phyloP scores from a whole-genome alignment of 2,329 filamentous ascomycete genomes.

The Aspergillus sp. region DNA sequence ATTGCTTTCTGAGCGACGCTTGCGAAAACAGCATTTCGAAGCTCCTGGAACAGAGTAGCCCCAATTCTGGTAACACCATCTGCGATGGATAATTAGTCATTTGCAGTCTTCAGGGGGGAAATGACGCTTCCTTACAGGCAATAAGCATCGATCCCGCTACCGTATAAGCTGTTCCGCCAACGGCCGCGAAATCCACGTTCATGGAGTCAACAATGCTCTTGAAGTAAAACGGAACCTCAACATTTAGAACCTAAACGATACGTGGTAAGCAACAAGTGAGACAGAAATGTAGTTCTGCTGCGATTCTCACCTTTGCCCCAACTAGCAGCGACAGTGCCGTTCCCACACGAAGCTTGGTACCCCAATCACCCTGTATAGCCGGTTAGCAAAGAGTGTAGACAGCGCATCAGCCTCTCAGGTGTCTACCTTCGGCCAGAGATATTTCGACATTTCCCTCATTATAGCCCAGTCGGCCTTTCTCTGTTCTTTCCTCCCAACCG shows the following conservation, averaged over 20 bases:
- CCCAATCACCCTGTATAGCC: conserved; percentile 61
- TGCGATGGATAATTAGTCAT: conserved; percentile 27
- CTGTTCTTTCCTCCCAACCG: conserved; percentile 75
- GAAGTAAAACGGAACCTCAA: conserved; percentile 98
- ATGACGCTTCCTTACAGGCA: conserved; percentile 59
- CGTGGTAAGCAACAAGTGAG: conserved; percentile 16
- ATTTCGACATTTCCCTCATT: conserved; percentile 94
- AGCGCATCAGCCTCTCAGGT: neutral
- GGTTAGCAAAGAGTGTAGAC: conserved; percentile 17
- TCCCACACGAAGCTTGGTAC: conserved; percentile 80
- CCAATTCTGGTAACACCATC: conserved; percentile 85
- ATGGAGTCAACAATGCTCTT: conserved; percentile 96
- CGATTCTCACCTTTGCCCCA: conserved; percentile 71
- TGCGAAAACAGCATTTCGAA: conserved; percentile 94
- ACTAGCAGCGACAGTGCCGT: conserved; percentile 81
- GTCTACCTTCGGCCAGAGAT: conserved; percentile 82
- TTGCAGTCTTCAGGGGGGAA: neutral
- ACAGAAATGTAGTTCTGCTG: neutral
- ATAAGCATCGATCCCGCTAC: conserved; percentile 91
- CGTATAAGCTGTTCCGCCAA: conserved; percentile 85
- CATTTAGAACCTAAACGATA: conserved; percentile 68
- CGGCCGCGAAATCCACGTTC: conserved; percentile 87
- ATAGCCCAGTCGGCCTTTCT: conserved; percentile 97
- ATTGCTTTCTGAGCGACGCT: conserved; percentile 97
- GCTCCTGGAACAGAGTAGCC: conserved; percentile 84